Percentiles rank a stretch among this genome's conserved stretches.
Conservation (phyloP, 106 monocot genomes). For the Dendrobium catenatum region DNA sequence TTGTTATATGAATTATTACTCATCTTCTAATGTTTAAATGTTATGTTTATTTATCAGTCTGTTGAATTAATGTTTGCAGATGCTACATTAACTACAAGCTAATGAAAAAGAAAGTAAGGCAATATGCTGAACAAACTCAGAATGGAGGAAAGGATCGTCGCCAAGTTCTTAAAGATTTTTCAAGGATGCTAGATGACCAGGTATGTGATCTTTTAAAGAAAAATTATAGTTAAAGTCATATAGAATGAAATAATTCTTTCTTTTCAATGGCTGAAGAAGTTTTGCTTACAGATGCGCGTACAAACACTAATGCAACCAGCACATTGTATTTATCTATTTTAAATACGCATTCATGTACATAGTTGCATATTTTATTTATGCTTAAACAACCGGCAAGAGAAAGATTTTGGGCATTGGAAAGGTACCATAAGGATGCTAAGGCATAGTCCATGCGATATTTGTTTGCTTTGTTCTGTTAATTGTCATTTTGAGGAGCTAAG, state of each 20-base stretch:
- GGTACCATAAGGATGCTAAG: background rate
- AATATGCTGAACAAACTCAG: slow-evolving; percentile 60
- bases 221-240: background rate
- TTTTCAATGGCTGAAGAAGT: background rate
- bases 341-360: background rate
- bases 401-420: background rate
- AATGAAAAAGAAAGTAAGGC: slow-evolving; percentile 95
- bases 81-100: slow-evolving; percentile 97
- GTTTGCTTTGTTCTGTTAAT: background rate
- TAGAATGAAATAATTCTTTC: background rate
- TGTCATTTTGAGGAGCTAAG: background rate
- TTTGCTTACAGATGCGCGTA: background rate
- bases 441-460: background rate
- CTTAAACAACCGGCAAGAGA: background rate
- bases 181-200: slow-evolving; percentile 93
- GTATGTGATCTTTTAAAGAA: slow-evolving; percentile 19
- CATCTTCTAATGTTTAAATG: background rate
- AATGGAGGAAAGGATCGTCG: slow-evolving; percentile 44
- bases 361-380: background rate
- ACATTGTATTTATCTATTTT: background rate
- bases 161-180: slow-evolving; percentile 85
- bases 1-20: background rate
- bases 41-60: background rate
- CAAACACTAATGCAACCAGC: background rate
- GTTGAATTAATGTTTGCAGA: slow-evolving; percentile 28